Base-by-base conservation (phyloP, 495 filamentous ascomycete species). In the Hypoxylon subgilvum region DNA sequence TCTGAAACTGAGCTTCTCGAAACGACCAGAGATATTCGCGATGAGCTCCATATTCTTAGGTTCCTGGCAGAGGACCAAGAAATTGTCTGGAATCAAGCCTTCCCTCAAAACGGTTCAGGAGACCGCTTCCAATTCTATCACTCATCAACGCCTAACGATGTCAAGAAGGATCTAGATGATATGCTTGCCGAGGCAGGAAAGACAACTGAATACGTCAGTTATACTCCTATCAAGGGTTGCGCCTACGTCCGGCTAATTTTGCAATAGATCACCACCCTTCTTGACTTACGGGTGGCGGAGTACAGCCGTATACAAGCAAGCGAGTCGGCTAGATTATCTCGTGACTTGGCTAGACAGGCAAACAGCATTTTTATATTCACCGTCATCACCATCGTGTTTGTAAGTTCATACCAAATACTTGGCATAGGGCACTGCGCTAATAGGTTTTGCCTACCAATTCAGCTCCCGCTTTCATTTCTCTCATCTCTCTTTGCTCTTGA, bases 41-140 rank as follows among this genome's bases (percentile, higher is more conserved):
- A 73, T 30, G 70, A 71, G 32, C 63, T 73, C 2, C 59, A 71
- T 19, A 73, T 71, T 13, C 57, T 73, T 14, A 73, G 59, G 32
- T 57, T 31, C 30, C 35, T 73, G 10, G 59, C 68, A 6, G 54
- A 67, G 30, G 68, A 69, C 34, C 70, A 73, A 55, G 61, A 68
- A 10, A 17, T 14, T 12, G 68, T 71, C 8, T 48, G 40, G 52
- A 49, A 55, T 32, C 64, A 63, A 42, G 45, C 42, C n/a, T 31
- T 52, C 18, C 4, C 18, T 34, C 9, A 16, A 14, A 2, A 31
- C 4, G n/a, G n/a, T n/a, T n/a, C n/a, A n/a, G n/a, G n/a, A n/a
- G n/a, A n/a, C n/a, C n/a, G n/a, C n/a, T 10, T 42, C 14, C 50
- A 30, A 32, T 52, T 43, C 41, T 16, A 44, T 10, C 28, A 58